Conservation (phyloP, 202 grass and related monocot genomes). For the Saccharum hybrid region DNA sequence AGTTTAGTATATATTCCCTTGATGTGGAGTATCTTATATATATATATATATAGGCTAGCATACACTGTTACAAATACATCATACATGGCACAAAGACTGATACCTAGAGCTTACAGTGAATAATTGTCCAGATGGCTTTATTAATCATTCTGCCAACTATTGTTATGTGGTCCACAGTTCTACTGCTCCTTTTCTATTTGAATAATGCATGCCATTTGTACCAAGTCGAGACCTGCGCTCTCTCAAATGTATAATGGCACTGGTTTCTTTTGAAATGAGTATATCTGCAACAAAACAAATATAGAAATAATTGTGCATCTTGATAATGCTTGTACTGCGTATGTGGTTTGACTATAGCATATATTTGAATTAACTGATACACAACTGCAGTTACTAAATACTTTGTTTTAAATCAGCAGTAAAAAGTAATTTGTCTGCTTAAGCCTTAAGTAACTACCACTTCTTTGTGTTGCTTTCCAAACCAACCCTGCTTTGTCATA, state of each 20-base stretch:
- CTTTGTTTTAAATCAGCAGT: background rate
- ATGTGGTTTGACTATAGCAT: background rate
- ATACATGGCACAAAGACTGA: background rate
- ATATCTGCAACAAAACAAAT: background rate
- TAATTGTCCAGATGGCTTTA: background rate
- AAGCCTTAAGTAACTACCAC: background rate
- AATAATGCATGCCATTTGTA: background rate
- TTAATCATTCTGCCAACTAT: background rate
- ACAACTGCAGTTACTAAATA: background rate
- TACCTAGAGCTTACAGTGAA: background rate
- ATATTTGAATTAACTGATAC: background rate
- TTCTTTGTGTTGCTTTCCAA: too few relatives aligned
- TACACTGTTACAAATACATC: background rate
- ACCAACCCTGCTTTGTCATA: too few relatives aligned
- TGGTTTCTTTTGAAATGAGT: background rate
- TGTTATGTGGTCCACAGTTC: background rate
- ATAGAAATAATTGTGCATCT: background rate
- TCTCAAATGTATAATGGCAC: background rate
- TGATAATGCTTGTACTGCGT: background rate
- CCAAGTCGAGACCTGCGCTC: background rate
- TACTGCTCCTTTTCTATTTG: slow-evolving; percentile 13
- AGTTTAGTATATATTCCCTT: too few relatives aligned
- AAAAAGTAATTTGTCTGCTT: background rate
- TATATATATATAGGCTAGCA: too few relatives aligned
- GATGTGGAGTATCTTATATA: too few relatives aligned